Evolutionary conservation across 495 filamentous ascomycete genomes (phyloP).

Genomic region (Tuber calosporum): DNA sequence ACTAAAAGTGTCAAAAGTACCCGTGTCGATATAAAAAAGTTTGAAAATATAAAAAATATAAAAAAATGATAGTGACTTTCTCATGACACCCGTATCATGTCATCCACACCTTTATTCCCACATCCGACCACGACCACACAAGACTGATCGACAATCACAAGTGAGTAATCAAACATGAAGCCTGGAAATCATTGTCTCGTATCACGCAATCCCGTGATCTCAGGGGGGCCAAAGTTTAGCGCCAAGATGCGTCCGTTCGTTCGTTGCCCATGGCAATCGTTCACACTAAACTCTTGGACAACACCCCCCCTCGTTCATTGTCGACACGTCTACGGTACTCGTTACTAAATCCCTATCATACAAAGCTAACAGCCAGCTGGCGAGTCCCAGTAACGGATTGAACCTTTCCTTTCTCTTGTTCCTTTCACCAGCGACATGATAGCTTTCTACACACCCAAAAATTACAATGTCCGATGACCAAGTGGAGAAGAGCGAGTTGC

Average conservation of each 20-base stretch:
- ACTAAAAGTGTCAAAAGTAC: not conserved
- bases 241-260: not conserved
- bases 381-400: not conserved
- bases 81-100: not conserved
- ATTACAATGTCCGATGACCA: conserved; percentile 25
- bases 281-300: not conserved
- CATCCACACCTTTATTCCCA: not conserved
- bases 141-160: not conserved
- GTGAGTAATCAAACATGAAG: not conserved
- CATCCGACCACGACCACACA: not conserved
- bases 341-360: not conserved
- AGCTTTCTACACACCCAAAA: not conserved
- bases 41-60: not conserved
- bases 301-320: not conserved
- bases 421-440: not conserved
- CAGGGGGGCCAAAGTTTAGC: not conserved
- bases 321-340: not conserved
- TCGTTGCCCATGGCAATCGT: not conserved
- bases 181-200: not conserved
- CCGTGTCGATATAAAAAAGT: not conserved
- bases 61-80: not conserved
- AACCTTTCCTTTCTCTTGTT: not conserved
- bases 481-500: conserved; percentile 26
- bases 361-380: not conserved
- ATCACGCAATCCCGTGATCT: conserved; percentile 1